These are phyloP conservation scores for Flaveria bidentis DNA, from an alignment of 129 eudicot genomes.

Conservation along the genomic window DNA sequence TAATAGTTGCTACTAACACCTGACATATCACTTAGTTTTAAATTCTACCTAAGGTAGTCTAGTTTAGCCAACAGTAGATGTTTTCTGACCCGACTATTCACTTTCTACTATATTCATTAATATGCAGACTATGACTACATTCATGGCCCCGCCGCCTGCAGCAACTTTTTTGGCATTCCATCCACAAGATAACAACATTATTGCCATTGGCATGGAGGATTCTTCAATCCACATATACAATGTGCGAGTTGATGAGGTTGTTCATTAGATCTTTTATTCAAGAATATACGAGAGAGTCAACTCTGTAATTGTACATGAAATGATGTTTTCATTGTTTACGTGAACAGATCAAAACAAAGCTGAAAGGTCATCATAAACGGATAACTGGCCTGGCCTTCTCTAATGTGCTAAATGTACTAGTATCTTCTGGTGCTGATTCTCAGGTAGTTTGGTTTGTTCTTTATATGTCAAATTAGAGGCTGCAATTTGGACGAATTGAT, in stretches of 20 bases:
- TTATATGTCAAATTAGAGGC: background rate
- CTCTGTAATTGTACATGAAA: background rate
- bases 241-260: conserved; percentile 79
- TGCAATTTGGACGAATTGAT: background rate
- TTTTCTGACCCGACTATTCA: background rate
- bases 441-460: conserved; percentile 52
- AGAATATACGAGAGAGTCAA: background rate
- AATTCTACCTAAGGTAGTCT: background rate
- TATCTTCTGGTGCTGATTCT: conserved; percentile 91
- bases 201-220: conserved; percentile 92
- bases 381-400: conserved; percentile 86
- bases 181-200: conserved; percentile 82
- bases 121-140: conserved; percentile 70
- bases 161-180: conserved; percentile 85
- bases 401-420: conserved; percentile 66
- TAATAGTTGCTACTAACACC: background rate
- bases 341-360: conserved; percentile 68
- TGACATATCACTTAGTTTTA: conserved; percentile 3
- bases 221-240: conserved; percentile 78
- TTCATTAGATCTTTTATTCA: conserved; percentile 7
- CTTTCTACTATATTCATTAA: background rate
- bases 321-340: conserved; percentile 16
- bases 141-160: conserved; percentile 87
- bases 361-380: conserved; percentile 79
- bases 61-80: conserved; percentile 1